Evolutionary conservation across 2,329 filamentous ascomycete species (phyloP), one percentile per base, ranked within the genome.

Genomic region (Fusarium sororula): DNA sequence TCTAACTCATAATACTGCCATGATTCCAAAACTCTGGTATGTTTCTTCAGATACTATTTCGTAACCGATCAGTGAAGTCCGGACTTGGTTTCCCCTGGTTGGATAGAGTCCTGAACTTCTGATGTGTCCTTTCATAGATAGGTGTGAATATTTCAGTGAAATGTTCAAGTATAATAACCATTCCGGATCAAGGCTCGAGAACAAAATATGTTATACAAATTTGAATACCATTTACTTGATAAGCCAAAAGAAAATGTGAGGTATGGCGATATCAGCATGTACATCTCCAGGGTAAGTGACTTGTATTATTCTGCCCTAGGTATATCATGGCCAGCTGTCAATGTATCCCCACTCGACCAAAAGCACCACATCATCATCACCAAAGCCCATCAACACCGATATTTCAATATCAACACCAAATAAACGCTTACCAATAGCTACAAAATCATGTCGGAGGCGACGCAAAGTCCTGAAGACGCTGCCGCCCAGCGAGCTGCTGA

Each of bases 401-500:
- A 65, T 41, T 35, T 28, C 41, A 59, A 55, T 44, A 48, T 24
- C 38, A 59, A 64, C 45, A 22, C 42, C 62, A 32, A 44, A 41
- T 22, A 58, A 18, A 41, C 48, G 47, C 38, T 18, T 32, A 15
- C 13, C 12, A 30, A 47, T 39, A 58, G 30, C 26, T 24, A 37
- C 26, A 39, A 41, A 72, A 28, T 35, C 50, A 87, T 87, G 86
- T 80, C 83, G 10, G 84, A 87, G 48, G 70, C 73, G 47, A 74
- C 77, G 32, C 75, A 80, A 47, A 81, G 80, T 20, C 77, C 82
- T 30, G 76, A 67, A 80, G 86, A 88, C 68, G 85, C 85, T 4
- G 87, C 86, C 5, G 84, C 87, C 20, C 83, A 85, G 67, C 84
- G 88, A 69, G 88, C 89, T 7, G 83, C 87, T 32, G 90, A 92